Evolutionary conservation across 2,329 filamentous ascomycete species (phyloP).

Genomic region (Aspergillus tamarii): DNA sequence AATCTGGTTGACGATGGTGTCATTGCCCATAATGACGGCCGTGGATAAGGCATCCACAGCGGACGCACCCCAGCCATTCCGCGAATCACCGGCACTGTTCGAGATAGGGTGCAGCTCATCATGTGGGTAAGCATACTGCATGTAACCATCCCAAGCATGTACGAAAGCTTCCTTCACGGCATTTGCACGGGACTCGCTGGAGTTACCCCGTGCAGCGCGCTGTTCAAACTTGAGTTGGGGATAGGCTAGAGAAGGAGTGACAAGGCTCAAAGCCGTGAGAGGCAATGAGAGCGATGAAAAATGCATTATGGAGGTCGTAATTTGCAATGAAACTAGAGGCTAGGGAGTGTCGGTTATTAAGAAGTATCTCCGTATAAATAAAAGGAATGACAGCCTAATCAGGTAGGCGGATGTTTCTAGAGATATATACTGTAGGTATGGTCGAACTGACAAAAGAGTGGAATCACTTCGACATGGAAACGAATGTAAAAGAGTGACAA

Average conservation of each 20-base stretch:
- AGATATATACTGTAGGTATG: conserved; percentile 6
- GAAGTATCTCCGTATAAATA: neutral
- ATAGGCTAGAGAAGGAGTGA: conserved; percentile 26
- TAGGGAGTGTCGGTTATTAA: conserved; percentile 7
- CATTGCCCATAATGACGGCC: conserved; percentile 74
- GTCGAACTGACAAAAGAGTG: neutral
- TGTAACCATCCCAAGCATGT: conserved; percentile 73
- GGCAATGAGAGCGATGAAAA: conserved; percentile 27
- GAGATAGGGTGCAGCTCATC: conserved; percentile 73
- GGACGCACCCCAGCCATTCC: conserved; percentile 83
- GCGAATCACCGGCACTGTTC: conserved; percentile 68
- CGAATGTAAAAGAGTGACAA: neutral
- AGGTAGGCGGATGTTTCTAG: conserved; percentile 10
- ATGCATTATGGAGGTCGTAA: conserved; percentile 28
- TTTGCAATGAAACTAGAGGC: conserved; percentile 1
- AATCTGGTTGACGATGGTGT: conserved; percentile 69
- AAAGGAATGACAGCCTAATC: conserved; percentile 17
- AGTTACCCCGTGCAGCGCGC: conserved; percentile 13
- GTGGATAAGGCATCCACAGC: conserved; percentile 81
- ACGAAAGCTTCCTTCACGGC: conserved; percentile 71
- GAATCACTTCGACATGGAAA: neutral
- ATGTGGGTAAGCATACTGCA: conserved; percentile 73
- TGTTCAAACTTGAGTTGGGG: conserved; percentile 20
- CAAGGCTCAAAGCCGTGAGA: conserved; percentile 28
- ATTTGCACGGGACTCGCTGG: conserved; percentile 48